Evolutionary conservation across 2,329 filamentous ascomycete genomes (phyloP).

Genomic region (Venturia pyrina): DNA sequence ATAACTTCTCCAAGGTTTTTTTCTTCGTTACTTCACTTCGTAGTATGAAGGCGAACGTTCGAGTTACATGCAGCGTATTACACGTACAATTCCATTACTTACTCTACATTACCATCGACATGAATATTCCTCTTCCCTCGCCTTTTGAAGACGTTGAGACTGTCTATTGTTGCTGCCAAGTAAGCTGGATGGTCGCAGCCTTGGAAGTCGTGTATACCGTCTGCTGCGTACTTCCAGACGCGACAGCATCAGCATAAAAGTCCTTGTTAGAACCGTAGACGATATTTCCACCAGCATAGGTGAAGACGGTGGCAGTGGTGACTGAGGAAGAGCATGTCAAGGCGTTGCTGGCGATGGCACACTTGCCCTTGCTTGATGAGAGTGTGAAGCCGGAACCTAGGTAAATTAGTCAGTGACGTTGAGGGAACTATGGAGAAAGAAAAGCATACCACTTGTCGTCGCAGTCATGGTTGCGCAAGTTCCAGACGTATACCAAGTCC

Average conservation of each 20-base stretch:
- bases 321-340: constrained; percentile 47
- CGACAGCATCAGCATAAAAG: constrained; percentile 35
- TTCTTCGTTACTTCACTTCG: too few species aligned
- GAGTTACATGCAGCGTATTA: too few species aligned
- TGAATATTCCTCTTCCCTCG: background rate
- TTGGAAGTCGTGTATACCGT: background rate
- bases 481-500: constrained; percentile 57
- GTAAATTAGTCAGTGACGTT: background rate
- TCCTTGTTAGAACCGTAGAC: constrained; percentile 27
- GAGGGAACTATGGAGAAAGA: constrained; percentile 9
- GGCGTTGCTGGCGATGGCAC: constrained; percentile 43
- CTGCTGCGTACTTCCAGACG: constrained; percentile 33
- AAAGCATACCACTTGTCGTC: constrained; percentile 22
- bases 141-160: background rate
- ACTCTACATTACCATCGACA: background rate
- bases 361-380: constrained; percentile 48
- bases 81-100: too few species aligned
- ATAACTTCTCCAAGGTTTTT: too few species aligned
- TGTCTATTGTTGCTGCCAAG: background rate
- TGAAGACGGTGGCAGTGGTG: constrained; percentile 32
- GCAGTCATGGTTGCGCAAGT: constrained; percentile 59
- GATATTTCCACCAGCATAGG: constrained; percentile 25
- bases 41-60: too few species aligned
- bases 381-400: constrained; percentile 43
- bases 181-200: background rate